phyloP scores from a whole-genome alignment of 225 moss, liverwort and hornwort species.

The Asterella californica region DNA sequence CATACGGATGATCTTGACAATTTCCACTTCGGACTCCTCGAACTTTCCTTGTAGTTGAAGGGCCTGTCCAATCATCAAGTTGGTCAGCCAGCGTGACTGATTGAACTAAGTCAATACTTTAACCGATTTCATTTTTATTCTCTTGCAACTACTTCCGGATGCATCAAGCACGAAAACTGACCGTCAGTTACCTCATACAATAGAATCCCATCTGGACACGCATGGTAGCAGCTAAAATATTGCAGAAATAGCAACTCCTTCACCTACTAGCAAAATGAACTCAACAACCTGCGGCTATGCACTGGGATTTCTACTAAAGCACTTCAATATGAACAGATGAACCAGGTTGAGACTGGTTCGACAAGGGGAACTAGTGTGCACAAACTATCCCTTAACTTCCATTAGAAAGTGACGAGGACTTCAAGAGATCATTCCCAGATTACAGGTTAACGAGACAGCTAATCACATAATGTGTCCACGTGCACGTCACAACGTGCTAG shows the following conservation, averaged over 20 bases:
- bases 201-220: neutral
- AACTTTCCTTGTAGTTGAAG: conserved; percentile 37
- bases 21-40: conserved; percentile 35
- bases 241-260: neutral
- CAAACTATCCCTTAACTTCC: no score
- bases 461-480: no score
- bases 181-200: neutral
- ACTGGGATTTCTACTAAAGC: neutral
- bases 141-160: neutral
- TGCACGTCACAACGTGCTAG: no score
- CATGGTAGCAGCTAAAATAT: no score
- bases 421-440: no score
- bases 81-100: neutral
- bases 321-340: no score
- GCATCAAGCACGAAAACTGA: neutral
- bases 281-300: neutral
- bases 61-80: conserved; percentile 20
- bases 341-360: no score
- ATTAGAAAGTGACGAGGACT: no score
- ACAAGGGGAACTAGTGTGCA: no score
- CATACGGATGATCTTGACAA: conserved; percentile 33
- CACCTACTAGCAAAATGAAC: neutral
- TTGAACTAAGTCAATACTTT: neutral
- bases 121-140: no score
- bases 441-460: no score